Conservation (phyloP, 225 moss, liverwort and hornwort species). For the Pseudisothecium myosuroides region DNA sequence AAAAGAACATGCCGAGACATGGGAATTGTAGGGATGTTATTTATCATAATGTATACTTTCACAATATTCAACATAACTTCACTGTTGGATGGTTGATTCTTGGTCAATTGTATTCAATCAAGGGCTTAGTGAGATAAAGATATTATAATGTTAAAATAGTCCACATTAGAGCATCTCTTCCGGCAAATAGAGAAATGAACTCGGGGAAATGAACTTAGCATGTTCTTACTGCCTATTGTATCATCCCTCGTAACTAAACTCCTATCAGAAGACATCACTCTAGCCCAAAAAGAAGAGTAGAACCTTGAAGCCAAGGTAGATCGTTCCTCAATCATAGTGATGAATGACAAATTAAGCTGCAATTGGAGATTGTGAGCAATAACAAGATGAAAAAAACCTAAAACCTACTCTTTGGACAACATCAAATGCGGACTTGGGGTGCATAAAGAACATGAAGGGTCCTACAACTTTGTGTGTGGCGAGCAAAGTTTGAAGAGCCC, state of each 20-base stretch:
- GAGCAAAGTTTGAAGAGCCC: not conserved
- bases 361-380: fast-evolving
- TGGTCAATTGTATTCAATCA: not conserved
- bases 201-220: not conserved
- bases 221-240: fast-evolving
- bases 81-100: not conserved
- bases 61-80: not conserved
- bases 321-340: fast-evolving
- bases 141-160: fast-evolving
- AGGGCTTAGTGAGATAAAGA: fast-evolving
- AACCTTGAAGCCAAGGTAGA: not conserved
- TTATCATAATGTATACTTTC: not conserved
- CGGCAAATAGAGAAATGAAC: fast-evolving
- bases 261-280: not conserved
- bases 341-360: not conserved
- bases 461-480: fast-evolving
- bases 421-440: fast-evolving
- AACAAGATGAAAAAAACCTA: not conserved
- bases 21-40: not conserved
- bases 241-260: not conserved
- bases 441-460: fast-evolving
- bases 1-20: not conserved
- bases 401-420: not conserved
- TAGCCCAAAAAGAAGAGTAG: fast-evolving
- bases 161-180: not conserved